Evolutionary conservation across 345 rosid genomes (phyloP), one percentile per base, ranked within the genome.

Genomic region (Corymbia maculata): DNA sequence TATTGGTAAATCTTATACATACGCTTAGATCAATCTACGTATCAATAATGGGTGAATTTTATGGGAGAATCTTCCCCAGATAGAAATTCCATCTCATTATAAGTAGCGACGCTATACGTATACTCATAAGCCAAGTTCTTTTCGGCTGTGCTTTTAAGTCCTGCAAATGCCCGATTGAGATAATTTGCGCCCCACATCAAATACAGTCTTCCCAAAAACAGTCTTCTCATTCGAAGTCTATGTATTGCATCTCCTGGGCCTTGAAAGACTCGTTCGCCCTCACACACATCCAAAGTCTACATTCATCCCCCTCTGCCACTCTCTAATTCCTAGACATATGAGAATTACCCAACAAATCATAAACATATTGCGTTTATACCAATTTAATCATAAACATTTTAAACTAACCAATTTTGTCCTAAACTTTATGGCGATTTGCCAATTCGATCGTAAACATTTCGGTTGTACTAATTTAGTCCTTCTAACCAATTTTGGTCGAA

Each of bases 371-470:
- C 22, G 0, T 55, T 55, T 55, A 11, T 55, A 0, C 0, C 13
- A 22, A 55, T 55, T 55, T 5, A 55, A 55, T 4, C 28, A 0
- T 2, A 55, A 55, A 55, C 61, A 2, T 55, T 55, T 55, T 22
- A 9, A 55, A 55, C 22, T 21, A 22, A 55, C 28, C 12, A 55
- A 55, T 55, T 55, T 55, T 21, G 8, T 9, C 28, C 28, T 55
- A 55, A 4, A 55, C 6, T 55, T 55, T 55, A 55, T 55, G 3
- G 12, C 5, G 2, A 22, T 55, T 55, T 55, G 12, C 9, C 22
- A 55, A 0, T 55, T 55, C 0, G 0, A 0, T 55, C 0, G 21
- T 22, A 22, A 55, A 22, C 13, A 0, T 55, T 55, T 1, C 13
- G 22, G 21, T 55, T 55, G 21, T 55, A 0, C 6, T 55, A 55